phyloP scores from a whole-genome alignment of 2,329 filamentous ascomycete genomes.

The Diplodia scrobiculata region DNA sequence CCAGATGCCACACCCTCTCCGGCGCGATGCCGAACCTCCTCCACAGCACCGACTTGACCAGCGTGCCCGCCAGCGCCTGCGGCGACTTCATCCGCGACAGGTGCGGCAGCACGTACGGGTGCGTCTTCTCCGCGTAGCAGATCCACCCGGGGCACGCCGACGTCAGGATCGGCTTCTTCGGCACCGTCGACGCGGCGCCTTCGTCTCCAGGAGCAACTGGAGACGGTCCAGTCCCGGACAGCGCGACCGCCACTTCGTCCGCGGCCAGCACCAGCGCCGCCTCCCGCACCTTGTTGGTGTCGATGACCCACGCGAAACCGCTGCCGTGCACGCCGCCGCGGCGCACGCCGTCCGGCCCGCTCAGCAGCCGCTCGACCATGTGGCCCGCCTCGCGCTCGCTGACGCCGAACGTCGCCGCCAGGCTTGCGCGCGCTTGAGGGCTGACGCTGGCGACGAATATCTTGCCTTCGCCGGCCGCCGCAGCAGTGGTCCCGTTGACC shows the following conservation, averaged over 20 bases:
- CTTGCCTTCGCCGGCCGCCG: conserved; percentile 56
- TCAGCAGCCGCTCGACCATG: conserved; percentile 81
- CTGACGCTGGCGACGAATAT: conserved; percentile 91
- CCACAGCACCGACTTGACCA: conserved; percentile 84
- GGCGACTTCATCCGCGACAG: conserved; percentile 90
- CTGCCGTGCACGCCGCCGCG: conserved; percentile 71
- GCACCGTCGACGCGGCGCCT: conserved; percentile 49
- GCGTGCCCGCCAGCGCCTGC: conserved; percentile 85
- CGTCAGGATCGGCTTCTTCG: conserved; percentile 70
- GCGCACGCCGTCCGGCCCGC: conserved; percentile 68
- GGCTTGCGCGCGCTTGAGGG: conserved; percentile 83
- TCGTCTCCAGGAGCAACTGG: conserved; percentile 36
- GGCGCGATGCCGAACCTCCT: conserved; percentile 70
- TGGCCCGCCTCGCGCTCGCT: conserved; percentile 72
- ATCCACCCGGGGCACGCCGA: conserved; percentile 97
- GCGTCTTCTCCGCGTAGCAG: conserved; percentile 97
- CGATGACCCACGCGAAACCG: conserved; percentile 84
- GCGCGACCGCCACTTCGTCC: conserved; percentile 50
- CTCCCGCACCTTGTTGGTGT: conserved; percentile 82
- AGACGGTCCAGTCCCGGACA: conserved; percentile 32
- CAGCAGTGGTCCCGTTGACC: conserved; percentile 27
- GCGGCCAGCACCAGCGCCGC: conserved; percentile 70
- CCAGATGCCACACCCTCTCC: conserved; percentile 86
- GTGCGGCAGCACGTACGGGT: conserved; percentile 88
- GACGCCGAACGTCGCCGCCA: conserved; percentile 80